A percentile compares a stretch with the other conserved stretches of the same genome.
These are phyloP conservation scores for Pleodorina starrii DNA, from an alignment of 139 green algal genomes.

Conservation along the genomic window DNA sequence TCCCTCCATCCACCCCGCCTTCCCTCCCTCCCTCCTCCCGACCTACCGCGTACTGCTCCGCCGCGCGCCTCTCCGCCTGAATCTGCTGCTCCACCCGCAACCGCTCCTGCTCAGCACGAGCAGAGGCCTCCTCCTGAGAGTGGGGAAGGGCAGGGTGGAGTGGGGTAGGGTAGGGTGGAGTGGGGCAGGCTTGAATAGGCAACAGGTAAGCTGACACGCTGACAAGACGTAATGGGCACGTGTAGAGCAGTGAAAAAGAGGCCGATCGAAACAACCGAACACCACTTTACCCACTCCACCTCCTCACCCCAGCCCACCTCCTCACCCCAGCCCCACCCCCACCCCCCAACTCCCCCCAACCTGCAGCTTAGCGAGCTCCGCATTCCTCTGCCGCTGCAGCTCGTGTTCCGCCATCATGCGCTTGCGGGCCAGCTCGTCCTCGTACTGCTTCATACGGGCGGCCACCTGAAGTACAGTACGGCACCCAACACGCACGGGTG, in stretches of 20 bases:
- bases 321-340: neutral
- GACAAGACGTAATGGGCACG: too few species aligned
- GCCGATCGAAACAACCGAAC: too few species aligned
- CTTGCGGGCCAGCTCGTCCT: constrained; percentile 87
- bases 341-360: neutral
- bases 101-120: constrained; percentile 84
- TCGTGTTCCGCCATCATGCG: constrained; percentile 86
- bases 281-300: too few species aligned
- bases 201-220: too few species aligned
- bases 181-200: too few species aligned
- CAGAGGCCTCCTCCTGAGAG: constrained; percentile 88
- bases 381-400: constrained; percentile 83
- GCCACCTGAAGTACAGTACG: constrained; percentile 75
- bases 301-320: too few species aligned
- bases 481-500: too few species aligned
- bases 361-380: constrained; percentile 81
- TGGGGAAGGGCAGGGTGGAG: too few species aligned
- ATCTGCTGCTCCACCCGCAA: constrained; percentile 86
- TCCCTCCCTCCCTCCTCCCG: too few species aligned
- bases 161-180: too few species aligned
- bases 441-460: constrained; percentile 88
- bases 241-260: too few species aligned
- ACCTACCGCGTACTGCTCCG: constrained; percentile 89
- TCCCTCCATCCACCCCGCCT: too few species aligned
- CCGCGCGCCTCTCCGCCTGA: constrained; percentile 87